A percentile compares a stretch with the other conserved stretches of the same genome.
Conservation (phyloP, 306 rosid genomes). For the Hippophae tibetana region DNA sequence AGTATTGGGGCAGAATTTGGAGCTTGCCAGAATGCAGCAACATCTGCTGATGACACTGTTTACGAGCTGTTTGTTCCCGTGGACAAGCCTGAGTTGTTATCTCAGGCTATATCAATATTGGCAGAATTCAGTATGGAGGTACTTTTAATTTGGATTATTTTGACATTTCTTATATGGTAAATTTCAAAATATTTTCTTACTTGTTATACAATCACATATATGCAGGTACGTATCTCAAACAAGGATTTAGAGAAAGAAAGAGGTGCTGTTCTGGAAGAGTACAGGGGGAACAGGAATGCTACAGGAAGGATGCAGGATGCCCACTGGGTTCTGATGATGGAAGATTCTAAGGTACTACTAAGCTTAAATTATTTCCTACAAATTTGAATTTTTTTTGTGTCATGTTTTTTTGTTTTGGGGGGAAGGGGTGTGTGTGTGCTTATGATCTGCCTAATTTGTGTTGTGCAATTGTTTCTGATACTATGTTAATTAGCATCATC, state of each 20-base stretch:
- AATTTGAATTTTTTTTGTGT: too few relatives aligned
- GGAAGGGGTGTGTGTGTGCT: too few relatives aligned
- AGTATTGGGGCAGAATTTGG: conserved; percentile 95
- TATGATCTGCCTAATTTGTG: too few relatives aligned
- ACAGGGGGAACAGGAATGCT: conserved; percentile 82
- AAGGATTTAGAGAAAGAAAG: conserved; percentile 84
- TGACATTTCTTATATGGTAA: not conserved
- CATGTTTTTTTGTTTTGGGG: too few relatives aligned
- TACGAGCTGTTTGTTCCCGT: conserved; percentile 89
- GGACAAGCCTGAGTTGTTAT: conserved; percentile 75
- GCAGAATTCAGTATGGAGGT: conserved; percentile 98
- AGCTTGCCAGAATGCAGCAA: conserved; percentile 89
- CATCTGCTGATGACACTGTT: conserved; percentile 76
- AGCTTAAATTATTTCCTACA: too few relatives aligned
- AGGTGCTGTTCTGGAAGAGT: conserved; percentile 97
- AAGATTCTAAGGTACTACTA: conserved; percentile 66
- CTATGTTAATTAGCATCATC: too few relatives aligned
- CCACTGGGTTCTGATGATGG: conserved; percentile 83
- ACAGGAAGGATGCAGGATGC: conserved; percentile 95
- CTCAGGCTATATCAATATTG: conserved; percentile 75
- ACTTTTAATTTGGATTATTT: not conserved
- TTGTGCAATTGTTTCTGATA: too few relatives aligned
- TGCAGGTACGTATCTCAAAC: conserved; percentile 75
- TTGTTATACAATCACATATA: conserved; percentile 5
- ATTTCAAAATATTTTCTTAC: conserved; percentile 1